phyloP scores from a whole-genome alignment of 345 rosid genomes.

The Microthlaspi erraticum region DNA sequence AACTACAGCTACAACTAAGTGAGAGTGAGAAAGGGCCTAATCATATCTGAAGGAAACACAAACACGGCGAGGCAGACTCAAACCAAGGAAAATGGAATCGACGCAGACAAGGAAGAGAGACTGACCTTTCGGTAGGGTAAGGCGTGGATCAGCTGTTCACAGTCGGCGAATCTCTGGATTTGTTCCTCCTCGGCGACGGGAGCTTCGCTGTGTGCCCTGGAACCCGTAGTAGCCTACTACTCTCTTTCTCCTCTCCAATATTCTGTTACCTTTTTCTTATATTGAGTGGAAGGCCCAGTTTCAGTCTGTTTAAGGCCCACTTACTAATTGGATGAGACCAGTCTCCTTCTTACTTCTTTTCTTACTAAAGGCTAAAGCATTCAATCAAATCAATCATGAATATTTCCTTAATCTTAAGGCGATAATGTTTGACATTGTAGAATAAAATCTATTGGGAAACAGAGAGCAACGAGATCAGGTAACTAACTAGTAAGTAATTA shows the following conservation, averaged over 20 bases:
- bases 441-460: background rate
- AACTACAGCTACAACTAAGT: too few relatives aligned
- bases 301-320: constrained; percentile 15
- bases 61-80: constrained; percentile 8
- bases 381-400: too few relatives aligned
- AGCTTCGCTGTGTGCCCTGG: constrained; percentile 8
- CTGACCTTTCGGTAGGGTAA: constrained; percentile 22
- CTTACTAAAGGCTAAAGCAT: too few relatives aligned
- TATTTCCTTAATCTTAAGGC: too few relatives aligned
- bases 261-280: background rate
- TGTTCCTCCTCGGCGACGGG: background rate
- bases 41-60: too few relatives aligned
- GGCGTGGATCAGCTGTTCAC: constrained; percentile 17
- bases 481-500: background rate
- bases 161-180: constrained; percentile 22
- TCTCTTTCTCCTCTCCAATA: background rate
- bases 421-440: too few relatives aligned
- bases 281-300: constrained; percentile 15
- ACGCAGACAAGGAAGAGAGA: constrained; percentile 25
- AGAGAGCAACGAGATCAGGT: background rate
- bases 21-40: too few relatives aligned
- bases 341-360: too few relatives aligned
- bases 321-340: too few relatives aligned
- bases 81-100: background rate
- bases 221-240: background rate